These are phyloP conservation scores for Chaetomium olivaceum DNA, from an alignment of 2,329 filamentous ascomycete species.

Conservation along the genomic window DNA sequence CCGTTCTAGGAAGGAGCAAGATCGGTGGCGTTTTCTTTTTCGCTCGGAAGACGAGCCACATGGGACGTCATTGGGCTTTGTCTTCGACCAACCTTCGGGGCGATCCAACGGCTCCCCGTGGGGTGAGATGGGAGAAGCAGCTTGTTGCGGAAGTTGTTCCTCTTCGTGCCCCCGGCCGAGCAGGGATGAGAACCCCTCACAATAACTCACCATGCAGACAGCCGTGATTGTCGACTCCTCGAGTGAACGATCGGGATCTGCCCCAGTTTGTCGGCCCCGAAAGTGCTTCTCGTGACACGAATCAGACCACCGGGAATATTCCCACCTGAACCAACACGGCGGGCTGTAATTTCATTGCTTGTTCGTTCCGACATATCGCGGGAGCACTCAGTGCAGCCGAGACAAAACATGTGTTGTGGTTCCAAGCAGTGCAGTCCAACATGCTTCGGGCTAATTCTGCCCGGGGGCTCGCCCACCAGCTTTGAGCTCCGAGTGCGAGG, in stretches of 20 bases:
- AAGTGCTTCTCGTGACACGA: not conserved
- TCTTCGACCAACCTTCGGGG: not conserved
- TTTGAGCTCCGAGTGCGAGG: not conserved
- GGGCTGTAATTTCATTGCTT: not conserved
- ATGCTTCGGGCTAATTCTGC: not conserved
- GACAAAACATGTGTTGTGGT: not conserved
- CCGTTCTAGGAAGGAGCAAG: slow-evolving; percentile 10
- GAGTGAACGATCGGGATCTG: not conserved
- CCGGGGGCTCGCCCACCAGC: not conserved
- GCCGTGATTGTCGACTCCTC: not conserved
- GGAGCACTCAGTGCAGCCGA: not conserved
- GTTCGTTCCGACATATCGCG: not conserved
- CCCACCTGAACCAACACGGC: not conserved
- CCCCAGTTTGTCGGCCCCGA: not conserved
- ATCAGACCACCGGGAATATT: not conserved
- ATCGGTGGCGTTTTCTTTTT: slow-evolving; percentile 1
- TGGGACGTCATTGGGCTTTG: not conserved
- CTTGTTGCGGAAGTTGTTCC: slow-evolving; percentile 5
- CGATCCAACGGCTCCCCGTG: not conserved
- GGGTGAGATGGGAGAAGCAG: not conserved
- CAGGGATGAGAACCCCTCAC: not conserved
- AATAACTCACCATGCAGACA: not conserved
- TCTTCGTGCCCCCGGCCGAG: not conserved
- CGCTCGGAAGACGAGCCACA: not conserved
- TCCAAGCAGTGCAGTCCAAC: not conserved